Conservation (phyloP, 352 stramenopile species). For the Thraustochytrium striatum region DNA sequence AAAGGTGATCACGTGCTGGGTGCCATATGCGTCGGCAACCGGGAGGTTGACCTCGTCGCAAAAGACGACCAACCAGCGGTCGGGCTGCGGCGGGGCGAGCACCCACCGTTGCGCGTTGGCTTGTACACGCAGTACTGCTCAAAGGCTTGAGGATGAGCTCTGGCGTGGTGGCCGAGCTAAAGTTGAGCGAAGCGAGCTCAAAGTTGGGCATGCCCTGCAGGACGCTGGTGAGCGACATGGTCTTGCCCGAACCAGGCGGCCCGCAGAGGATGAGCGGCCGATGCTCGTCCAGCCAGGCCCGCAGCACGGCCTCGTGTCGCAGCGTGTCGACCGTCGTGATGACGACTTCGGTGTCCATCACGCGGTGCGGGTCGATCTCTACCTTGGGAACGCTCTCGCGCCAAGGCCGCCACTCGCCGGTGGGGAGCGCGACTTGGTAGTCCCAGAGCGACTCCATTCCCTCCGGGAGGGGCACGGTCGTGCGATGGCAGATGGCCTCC, state of each 20-base stretch:
- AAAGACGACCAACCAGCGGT: slow-evolving; percentile 99
- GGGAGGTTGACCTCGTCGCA: slow-evolving; percentile 99
- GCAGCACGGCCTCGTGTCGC: slow-evolving; percentile 94
- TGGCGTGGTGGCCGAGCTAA: slow-evolving; percentile 94
- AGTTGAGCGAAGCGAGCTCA: slow-evolving; percentile 97
- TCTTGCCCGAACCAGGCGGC: slow-evolving; percentile 97
- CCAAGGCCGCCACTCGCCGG: slow-evolving; percentile 95
- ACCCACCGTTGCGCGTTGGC: slow-evolving; percentile 88
- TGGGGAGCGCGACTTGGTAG: slow-evolving; percentile 92
- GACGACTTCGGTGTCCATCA: slow-evolving; percentile 62
- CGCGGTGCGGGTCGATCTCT: slow-evolving; percentile 92
- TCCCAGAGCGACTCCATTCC: slow-evolving; percentile 73
- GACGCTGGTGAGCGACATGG: slow-evolving; percentile 97
- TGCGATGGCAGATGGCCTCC: slow-evolving; percentile 78
- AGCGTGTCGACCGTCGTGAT: slow-evolving; percentile 99
- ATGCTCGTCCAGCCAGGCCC: slow-evolving; percentile 92
- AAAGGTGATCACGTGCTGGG: slow-evolving; percentile 98
- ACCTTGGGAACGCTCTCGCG: slow-evolving; percentile 89
- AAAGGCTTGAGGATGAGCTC: slow-evolving; percentile 94
- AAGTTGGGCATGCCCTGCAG: slow-evolving; percentile 95
- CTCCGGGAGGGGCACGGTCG: slow-evolving; percentile 74
- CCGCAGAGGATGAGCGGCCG: slow-evolving; percentile 95
- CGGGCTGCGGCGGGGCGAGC: slow-evolving; percentile 74
- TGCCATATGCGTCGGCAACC: slow-evolving; percentile 95
- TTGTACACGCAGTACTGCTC: slow-evolving; percentile 98